Base-by-base conservation (phyloP, 306 rosid species). In the Cucurbita ficifolia region DNA sequence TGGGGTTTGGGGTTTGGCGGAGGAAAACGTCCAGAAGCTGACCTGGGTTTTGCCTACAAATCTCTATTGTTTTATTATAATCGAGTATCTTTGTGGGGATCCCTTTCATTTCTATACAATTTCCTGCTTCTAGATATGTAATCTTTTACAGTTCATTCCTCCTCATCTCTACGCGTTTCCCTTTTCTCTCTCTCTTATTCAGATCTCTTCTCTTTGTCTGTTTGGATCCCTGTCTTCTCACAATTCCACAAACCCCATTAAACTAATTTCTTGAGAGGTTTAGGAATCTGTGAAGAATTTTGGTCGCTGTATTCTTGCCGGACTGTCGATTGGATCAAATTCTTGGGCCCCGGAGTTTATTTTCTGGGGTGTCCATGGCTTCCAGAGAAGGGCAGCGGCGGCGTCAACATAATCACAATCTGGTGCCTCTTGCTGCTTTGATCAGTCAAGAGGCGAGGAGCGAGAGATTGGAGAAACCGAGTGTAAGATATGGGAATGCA, bases 391-490 rank as follows among this genome's bases (percentile, higher is more conserved):
- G 91, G 81, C 87, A 60, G 45, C 93, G 79, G 62, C 90, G 79
- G 61, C 91, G 79, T 70, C 93, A 88, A 14, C 68, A n/a, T 49
- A 93, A 80, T 68, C 91, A 88, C 76, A 86, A 84, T 78, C 88
- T 90, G 74, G 92, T 90, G 76, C 98, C 97, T 81, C 94, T 93
- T 72, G 97, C 98, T 82, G 93, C 92, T 14, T 82, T 93, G 82
- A 86, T 89, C 42, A 87, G 91, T 82, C 83, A 88, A 76, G 98
- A 94, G 84, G 85, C 87, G 86, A 90, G 83, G 88, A 88, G 68
- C 75, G 98, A 90, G 89, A 94, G 80, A 88, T 84, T 90, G 96
- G 97, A 87, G 81, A 94, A 90, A 77, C 98, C 98, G 4, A 88
- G 83, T 55, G 79, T 94, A 64, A 87, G 89, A 75, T 79, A 76